Base-by-base conservation (phyloP, 1,139 yeast species). In the Kurtzmaniella quercitrusa region DNA sequence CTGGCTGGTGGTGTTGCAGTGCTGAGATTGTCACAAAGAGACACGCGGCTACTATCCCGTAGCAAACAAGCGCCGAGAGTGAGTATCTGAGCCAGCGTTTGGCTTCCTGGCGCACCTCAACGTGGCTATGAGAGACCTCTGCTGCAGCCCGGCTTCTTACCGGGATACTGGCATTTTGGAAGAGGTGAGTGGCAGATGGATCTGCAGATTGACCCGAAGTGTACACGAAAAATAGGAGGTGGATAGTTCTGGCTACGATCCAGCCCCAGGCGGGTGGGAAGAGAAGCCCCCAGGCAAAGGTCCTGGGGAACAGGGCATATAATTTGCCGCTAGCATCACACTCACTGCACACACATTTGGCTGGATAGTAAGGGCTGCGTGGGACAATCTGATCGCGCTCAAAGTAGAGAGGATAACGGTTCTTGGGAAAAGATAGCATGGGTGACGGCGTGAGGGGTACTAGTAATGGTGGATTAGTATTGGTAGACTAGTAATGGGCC, bases 191-290 rank as follows among this genome's bases (percentile, higher is more conserved):
- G 23, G 23, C 23, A 21, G 23, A 21, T 5, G 23, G 23, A 21
- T 21, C 23, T 4, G 23, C 23, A 8, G 4, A 21, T 21, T 21
- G 23, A 8, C 7, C 23, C 8, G 23, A 5, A 21, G 23, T 21
- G 23, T 4, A 21, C 8, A 4, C 23, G 4, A 21, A 21, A 21
- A 21, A 21, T 21, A 21, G 23, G 8, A 21, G 7, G 8, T 21
- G 8, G 4, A 21, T 21, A 21, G 23, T 5, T 21, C 23, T 21
- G 23, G 23, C 23, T 21, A 4, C 23, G 23, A 21, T 10, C 37
- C 37, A 43, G 1, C 57, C 2, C 68, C 68, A 64, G 2, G 57
- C 11, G 0, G 52, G 38, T 2, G 70, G 70, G 21, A 56, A 45
- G 2, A 57, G 2, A 0, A 56, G 12, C 0, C 68, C 68, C 44